A percentile compares a stretch with the other conserved stretches of the same genome.
phyloP scores from a whole-genome alignment of 345 rosid species.

The Hibiscus trionum region DNA sequence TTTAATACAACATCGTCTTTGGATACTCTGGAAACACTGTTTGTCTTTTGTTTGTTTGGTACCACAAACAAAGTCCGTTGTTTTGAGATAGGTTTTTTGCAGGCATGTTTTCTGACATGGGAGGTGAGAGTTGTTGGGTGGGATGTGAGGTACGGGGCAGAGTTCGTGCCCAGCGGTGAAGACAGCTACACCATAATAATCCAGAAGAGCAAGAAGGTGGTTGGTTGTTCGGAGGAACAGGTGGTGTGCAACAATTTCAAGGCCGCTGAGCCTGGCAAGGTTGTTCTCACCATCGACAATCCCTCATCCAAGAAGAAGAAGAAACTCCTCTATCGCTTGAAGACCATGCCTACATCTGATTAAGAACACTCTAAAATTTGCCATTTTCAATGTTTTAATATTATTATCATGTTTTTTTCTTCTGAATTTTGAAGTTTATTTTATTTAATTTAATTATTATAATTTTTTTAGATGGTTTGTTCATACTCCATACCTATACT shows the following conservation, averaged over 20 bases:
- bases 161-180: slow-evolving; percentile 59
- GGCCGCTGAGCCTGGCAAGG: slow-evolving; percentile 58
- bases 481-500: neutral
- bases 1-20: too few relatives aligned
- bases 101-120: slow-evolving; percentile 55
- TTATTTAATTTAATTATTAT: neutral
- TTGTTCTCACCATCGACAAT: slow-evolving; percentile 67
- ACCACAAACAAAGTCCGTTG: too few relatives aligned
- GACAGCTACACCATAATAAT: slow-evolving; percentile 74
- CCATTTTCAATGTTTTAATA: neutral
- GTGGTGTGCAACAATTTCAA: slow-evolving; percentile 52
- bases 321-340: slow-evolving; percentile 4
- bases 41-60: too few relatives aligned
- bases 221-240: slow-evolving; percentile 43
- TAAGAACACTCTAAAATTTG: neutral
- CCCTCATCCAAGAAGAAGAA: slow-evolving; percentile 34
- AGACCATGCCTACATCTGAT: slow-evolving; percentile 25
- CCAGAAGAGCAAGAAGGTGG: slow-evolving; percentile 51
- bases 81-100: neutral
- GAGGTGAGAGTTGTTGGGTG: slow-evolving; percentile 77
- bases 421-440: neutral
- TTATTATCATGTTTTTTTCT: neutral
- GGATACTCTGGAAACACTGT: too few relatives aligned
- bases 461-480: neutral
- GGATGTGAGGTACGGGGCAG: slow-evolving; percentile 71